Conservation (phyloP, 305 asterid genomes). For the Rubia occidens region DNA sequence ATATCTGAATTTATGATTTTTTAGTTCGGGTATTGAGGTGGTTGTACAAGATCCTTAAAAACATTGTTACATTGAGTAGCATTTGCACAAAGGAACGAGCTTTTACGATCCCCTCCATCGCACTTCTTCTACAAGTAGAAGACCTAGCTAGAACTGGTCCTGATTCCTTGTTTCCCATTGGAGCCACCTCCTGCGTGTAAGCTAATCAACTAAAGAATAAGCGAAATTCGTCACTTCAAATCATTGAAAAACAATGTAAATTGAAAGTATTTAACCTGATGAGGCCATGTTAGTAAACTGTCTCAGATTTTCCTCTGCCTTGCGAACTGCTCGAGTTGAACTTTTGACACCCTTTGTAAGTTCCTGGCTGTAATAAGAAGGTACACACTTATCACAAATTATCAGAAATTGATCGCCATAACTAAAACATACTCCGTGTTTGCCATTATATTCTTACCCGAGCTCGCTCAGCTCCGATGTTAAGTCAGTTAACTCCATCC, state of each 20-base stretch:
- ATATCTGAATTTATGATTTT: conserved; percentile 22
- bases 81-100: conserved; percentile 52
- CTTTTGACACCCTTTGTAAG: conserved; percentile 70
- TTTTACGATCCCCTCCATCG: conserved; percentile 59
- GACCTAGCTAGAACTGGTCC: conserved; percentile 55
- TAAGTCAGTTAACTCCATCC: conserved; percentile 86
- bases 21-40: conserved; percentile 45
- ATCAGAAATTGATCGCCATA: background rate
- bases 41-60: conserved; percentile 35
- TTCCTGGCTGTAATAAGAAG: conserved; percentile 46
- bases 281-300: conserved; percentile 42
- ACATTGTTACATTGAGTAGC: conserved; percentile 43
- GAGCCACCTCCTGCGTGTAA: conserved; percentile 49
- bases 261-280: conserved; percentile 39
- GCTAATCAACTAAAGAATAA: conserved; percentile 66
- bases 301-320: conserved; percentile 70
- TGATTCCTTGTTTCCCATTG: conserved; percentile 26
- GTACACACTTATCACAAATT: background rate
- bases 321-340: conserved; percentile 68
- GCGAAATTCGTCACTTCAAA: conserved; percentile 29
- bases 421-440: background rate
- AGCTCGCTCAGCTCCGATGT: conserved; percentile 90
- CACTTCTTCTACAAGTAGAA: conserved; percentile 32
- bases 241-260: conserved; percentile 9
- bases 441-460: conserved; percentile 38